A percentile compares a stretch with the other conserved stretches of the same genome.
phyloP scores from a whole-genome alignment of 176 grass and related monocot species.

The Eragrostis curvula region DNA sequence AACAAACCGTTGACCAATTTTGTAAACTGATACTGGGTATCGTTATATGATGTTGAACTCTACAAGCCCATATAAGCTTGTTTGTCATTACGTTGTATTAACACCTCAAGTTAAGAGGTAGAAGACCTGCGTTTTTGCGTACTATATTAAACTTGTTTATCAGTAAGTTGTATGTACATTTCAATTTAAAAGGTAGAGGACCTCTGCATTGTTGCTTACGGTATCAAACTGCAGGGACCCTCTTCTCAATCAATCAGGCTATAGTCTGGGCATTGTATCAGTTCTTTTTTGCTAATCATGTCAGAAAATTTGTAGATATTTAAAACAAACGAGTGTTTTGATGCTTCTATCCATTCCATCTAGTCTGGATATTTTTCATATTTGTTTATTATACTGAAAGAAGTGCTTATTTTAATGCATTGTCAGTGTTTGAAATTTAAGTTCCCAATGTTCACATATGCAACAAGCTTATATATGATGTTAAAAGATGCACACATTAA shows the following conservation, averaged over 20 bases:
- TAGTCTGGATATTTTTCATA: not conserved
- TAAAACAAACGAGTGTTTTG: not conserved
- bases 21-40: not conserved
- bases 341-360: conserved; percentile 1
- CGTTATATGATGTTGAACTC: conserved; percentile 6
- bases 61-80: not conserved
- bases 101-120: not conserved
- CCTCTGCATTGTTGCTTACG: not conserved
- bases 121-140: not conserved
- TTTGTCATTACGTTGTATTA: not conserved
- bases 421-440: not conserved
- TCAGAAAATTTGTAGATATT: not conserved
- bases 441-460: not conserved
- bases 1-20: not conserved
- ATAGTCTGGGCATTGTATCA: not conserved
- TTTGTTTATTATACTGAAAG: not conserved
- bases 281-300: not conserved
- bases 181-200: not conserved
- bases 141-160: conserved; percentile 2
- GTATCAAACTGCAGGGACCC: not conserved
- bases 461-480: not conserved
- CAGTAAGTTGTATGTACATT: not conserved
- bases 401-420: too few relatives aligned
- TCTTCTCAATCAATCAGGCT: not conserved
- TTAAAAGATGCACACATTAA: not conserved